These are phyloP conservation scores for Crinitomyces ghanaensis DNA, from an alignment of 805 yeast genomes.

Conservation along the genomic window DNA sequence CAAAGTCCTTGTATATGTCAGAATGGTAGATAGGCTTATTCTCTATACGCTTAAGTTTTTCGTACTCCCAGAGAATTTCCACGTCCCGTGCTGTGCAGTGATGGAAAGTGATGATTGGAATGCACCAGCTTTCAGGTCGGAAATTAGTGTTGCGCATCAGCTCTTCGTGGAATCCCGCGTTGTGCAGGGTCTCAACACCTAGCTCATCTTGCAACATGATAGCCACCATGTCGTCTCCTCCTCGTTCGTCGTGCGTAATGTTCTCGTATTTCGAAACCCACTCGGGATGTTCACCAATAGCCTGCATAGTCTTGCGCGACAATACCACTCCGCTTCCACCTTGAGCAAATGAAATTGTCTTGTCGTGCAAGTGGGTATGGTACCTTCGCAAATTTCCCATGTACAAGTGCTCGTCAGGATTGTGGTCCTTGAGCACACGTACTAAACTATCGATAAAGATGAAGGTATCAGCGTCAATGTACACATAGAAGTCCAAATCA, in stretches of 20 bases:
- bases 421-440: slow-evolving; percentile 13
- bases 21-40: slow-evolving; percentile 14
- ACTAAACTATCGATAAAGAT: slow-evolving; percentile 22
- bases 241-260: slow-evolving; percentile 15
- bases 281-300: slow-evolving; percentile 14
- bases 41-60: slow-evolving; percentile 13
- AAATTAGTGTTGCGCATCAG: slow-evolving; percentile 14
- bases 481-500: slow-evolving; percentile 26
- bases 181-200: slow-evolving; percentile 9
- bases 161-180: slow-evolving; percentile 24
- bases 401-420: slow-evolving; percentile 22
- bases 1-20: slow-evolving; percentile 26
- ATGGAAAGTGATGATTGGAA: slow-evolving; percentile 24
- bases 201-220: slow-evolving; percentile 15
- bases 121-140: slow-evolving; percentile 19
- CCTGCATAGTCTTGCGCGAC: slow-evolving; percentile 22
- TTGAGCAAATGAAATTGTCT: slow-evolving; percentile 24
- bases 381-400: slow-evolving; percentile 23
- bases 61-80: slow-evolving; percentile 26
- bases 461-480: slow-evolving; percentile 27
- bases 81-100: slow-evolving; percentile 21
- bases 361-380: too few species aligned
- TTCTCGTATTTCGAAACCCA: slow-evolving; percentile 10
- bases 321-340: slow-evolving; percentile 30
- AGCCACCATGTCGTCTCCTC: slow-evolving; percentile 28